Base-by-base conservation (phyloP, 768 basidiomycete genomes). In the Boletus vermiculosoides region DNA sequence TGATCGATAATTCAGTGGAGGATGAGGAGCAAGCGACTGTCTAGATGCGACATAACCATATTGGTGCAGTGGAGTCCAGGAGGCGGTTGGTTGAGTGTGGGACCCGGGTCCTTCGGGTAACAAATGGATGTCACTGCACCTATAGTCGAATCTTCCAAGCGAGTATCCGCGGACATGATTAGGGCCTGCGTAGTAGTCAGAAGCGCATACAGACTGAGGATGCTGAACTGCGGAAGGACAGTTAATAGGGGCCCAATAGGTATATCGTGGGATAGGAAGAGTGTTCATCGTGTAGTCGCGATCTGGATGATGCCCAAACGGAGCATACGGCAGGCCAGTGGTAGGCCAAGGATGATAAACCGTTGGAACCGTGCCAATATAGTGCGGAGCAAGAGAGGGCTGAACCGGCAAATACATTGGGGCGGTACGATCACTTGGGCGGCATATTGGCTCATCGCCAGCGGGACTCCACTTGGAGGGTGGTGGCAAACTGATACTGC, bases 381-480 rank as follows among this genome's bases (percentile, higher is more conserved):
- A 75, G 52, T 71, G 74, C 33, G 76, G 68, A 25, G 74, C 63
- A 31, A 78, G 68, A 20, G 81, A 70, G 18, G 86, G 77, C 54
- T 83, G 85, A 33, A 86, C 82, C 16, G 86, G 87, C 42, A 87
- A 75, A 56, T 90, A 90, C 42, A 84, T 80, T 2, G 81, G 82
- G 54, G 73, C 80, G 41, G 69, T 68, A 51, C 84, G 77, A 62
- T 77, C 80, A 52, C 76, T 73, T 51, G 82, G 78, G 34, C 84
- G 80, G 31, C 81, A 71, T 55, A 91, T 82, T 18, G 87, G 89
- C 62, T 90, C 90, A 63, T 89, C 88, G n/a, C 80, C 86, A 13
- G 84, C 80, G 47, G 90, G 89, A 65, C 88, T 89, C 90, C 90
- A 92, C 69, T 85, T 85, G 3, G 89, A 84, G 23, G 90, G 89